Evolutionary conservation across 2,329 filamentous ascomycete genomes (phyloP).

Genomic region (Dactylonectria macrodidyma): DNA sequence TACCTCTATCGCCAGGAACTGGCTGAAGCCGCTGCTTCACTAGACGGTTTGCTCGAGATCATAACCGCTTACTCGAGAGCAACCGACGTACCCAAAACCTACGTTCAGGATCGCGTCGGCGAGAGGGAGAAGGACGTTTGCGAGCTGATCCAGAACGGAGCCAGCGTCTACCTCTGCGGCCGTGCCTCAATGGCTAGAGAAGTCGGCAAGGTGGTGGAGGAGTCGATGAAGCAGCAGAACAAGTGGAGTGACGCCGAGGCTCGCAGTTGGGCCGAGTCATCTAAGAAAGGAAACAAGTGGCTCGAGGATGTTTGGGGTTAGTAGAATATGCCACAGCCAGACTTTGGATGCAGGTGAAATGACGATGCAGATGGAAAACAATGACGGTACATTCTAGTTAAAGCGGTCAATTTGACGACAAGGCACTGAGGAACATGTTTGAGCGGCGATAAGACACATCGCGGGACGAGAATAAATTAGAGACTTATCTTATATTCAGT

Average conservation of each 20-base stretch:
- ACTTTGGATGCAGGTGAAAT: background rate
- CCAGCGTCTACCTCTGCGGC: slow-evolving; percentile 60
- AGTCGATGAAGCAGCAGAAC: slow-evolving; percentile 52
- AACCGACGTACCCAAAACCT: slow-evolving; percentile 43
- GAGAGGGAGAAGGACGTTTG: slow-evolving; percentile 49
- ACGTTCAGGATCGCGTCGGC: slow-evolving; percentile 56
- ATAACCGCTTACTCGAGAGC: slow-evolving; percentile 40
- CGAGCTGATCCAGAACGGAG: slow-evolving; percentile 51
- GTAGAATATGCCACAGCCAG: background rate
- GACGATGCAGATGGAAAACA: background rate
- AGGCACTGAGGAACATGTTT: background rate
- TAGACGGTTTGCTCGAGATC: slow-evolving; percentile 36
- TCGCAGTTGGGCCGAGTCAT: slow-evolving; percentile 61
- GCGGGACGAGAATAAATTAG: too few species aligned
- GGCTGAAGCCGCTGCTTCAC: slow-evolving; percentile 32
- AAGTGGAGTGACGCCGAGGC: slow-evolving; percentile 57
- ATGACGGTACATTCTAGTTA: background rate
- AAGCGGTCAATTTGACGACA: background rate
- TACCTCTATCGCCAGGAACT: slow-evolving; percentile 67
- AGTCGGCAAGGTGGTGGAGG: slow-evolving; percentile 56
- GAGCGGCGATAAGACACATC: too few species aligned
- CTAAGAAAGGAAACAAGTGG: slow-evolving; percentile 67
- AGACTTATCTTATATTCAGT: too few species aligned
- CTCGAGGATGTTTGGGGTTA: slow-evolving; percentile 68
- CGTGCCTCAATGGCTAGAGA: slow-evolving; percentile 60